These are phyloP conservation scores for Colletotrichum sp. DNA, from an alignment of 2,329 filamentous ascomycete genomes.

Conservation along the genomic window DNA sequence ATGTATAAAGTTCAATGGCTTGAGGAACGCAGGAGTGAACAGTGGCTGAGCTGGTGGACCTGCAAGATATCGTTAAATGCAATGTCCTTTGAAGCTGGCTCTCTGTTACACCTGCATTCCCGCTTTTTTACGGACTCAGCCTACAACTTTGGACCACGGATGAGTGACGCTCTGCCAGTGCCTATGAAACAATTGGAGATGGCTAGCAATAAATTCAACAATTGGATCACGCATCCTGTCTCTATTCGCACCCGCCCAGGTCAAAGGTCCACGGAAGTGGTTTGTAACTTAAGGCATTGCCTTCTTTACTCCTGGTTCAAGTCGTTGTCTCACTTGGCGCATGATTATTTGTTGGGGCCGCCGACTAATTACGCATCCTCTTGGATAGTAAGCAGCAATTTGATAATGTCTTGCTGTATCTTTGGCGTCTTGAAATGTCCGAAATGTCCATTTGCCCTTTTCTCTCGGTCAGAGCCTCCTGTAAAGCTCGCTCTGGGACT, in stretches of 20 bases:
- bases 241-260: not conserved
- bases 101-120: not conserved
- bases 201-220: not conserved
- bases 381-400: not conserved
- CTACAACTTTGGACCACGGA: not conserved
- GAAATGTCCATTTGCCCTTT: not conserved
- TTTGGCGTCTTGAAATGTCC: not conserved
- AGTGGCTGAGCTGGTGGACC: not conserved
- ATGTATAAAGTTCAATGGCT: not conserved
- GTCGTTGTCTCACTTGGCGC: not conserved
- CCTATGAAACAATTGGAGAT: not conserved
- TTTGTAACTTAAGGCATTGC: not conserved
- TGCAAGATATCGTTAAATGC: not conserved
- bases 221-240: not conserved
- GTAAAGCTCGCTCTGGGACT: not conserved
- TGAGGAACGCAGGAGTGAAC: not conserved
- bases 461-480: not conserved
- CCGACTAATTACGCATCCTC: not conserved
- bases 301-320: not conserved
- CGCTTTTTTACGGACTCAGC: not conserved
- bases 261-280: not conserved
- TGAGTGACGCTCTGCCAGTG: not conserved
- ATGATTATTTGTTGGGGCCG: not conserved
- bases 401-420: not conserved
- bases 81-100: not conserved